Evolutionary conservation across 148 eudicot genomes (phyloP), one percentile per base, ranked within the genome.

Genomic region (Camellia lanceoleosa): DNA sequence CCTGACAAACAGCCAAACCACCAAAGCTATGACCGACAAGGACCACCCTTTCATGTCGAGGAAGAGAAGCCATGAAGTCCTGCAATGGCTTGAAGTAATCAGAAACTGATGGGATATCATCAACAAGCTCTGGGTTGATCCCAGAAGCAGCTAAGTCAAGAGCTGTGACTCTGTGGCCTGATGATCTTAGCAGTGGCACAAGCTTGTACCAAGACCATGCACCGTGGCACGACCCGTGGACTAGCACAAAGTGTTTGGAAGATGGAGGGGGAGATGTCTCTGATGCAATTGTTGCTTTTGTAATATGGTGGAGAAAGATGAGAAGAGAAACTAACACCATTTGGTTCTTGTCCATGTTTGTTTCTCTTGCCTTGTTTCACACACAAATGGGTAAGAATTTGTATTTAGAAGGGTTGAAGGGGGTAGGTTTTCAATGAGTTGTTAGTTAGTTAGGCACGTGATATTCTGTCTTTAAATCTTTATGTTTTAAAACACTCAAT

Each of bases 141-240:
- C 86, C 86, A 0, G 62, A 62, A 51, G 71, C 73, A 0, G 83
- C 80, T 62, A 84, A 42, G 42, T 84, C 83, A 4, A 80, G 77
- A 23, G 80, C 73, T 2, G 80, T 61, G 59, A 84, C 80, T 2
- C n/a, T 51, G 68, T 84, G 86, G 6, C 52, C 60, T 0, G 41
- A 46, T 7, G 72, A 41, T 65, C 54, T 18, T 38, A 84, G 73
- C 47, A 73, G 61, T 2, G 80, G 52, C 3, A 46, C 55, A 5
- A 84, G 18, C 71, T 84, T 84, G 80, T 80, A 84, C 86, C 86
- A 84, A 47, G 78, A 76, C 86, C 86, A 84, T 9, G 79, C 82
- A 0, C 85, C 85, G 49, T 79, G 85, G 64, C 85, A 79, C 2
- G 72, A 77, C 0, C 85, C 85, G 43, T 83, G 85, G 2, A 83